Evolutionary conservation across 495 filamentous ascomycete genomes (phyloP), one percentile per base, ranked within the genome.

Genomic region (Aspergillus carlsbadensis): DNA sequence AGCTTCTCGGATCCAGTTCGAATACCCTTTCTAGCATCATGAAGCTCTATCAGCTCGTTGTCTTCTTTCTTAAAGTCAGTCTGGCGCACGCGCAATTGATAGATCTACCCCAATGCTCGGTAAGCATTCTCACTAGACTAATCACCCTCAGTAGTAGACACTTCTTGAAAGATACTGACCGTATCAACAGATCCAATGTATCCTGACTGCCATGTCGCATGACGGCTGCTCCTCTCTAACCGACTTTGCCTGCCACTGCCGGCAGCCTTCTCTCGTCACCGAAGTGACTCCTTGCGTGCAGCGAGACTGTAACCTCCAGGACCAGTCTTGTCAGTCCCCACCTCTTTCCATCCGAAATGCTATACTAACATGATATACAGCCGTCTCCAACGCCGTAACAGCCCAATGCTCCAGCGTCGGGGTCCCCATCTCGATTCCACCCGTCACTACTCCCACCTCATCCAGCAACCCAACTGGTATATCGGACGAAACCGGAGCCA

Each of bases 171-270:
- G 10, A 26, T 10, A 8, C 33, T 50, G 7, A 50, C 6, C 10
- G 3, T 44, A 1, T 35, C 21, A 43, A 42, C 31, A 80, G 77
- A 52, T 79, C 17, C 59, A 59, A 59, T 81, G 78, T 65, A 76
- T 80, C 57, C 24, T 79, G 53, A 47, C 37, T 18, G 68, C 70
- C 37, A 64, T 81, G 43, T 53, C 56, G 35, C 58, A 37, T 35
- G 77, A 80, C 59, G 77, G 77, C 51, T 81, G 78, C 67, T 59
- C 66, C 14, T 15, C 33, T 20, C 56, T 80, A 39, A 71, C 66
- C 40, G 77, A 81, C 65, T 81, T 81, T 57, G 69, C 70, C 51
- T 81, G 78, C 64, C 78, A 81, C 65, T 81, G 78, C 65, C 65
- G 73, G 61, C 78, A 78, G 62, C 59, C 72, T 41, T 46, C 61